Percentiles rank a stretch among this genome's conserved stretches.
phyloP scores from a whole-genome alignment of 495 filamentous ascomycete genomes.

The Penicillium bialowiezense region DNA sequence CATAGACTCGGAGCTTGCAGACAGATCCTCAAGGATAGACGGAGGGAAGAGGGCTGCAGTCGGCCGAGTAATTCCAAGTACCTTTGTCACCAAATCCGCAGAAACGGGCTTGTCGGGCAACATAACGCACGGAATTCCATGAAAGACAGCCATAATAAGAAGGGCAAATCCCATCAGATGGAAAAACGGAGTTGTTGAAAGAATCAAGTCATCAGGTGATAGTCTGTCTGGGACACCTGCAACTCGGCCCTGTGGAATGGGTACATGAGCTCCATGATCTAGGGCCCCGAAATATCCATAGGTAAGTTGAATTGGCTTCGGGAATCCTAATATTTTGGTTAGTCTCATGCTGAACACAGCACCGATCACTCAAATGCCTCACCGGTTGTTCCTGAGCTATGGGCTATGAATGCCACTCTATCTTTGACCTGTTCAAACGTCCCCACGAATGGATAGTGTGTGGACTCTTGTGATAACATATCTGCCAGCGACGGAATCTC shows the following conservation, averaged over 20 bases:
- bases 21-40: constrained; percentile 19
- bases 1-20: no score
- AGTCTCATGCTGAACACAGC: no score
- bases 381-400: constrained; percentile 57
- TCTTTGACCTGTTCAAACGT: constrained; percentile 22
- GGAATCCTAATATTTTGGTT: background rate
- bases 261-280: no score
- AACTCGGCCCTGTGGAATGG: background rate
- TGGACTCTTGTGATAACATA: no score
- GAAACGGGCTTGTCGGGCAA: no score
- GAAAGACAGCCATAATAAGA: constrained; percentile 10
- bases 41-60: constrained; percentile 7
- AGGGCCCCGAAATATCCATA: background rate
- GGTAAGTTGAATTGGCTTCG: constrained; percentile 6
- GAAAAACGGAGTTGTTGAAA: constrained; percentile 17
- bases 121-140: constrained; percentile 14
- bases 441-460: constrained; percentile 23
- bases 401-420: constrained; percentile 42
- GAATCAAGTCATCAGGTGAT: background rate
- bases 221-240: background rate
- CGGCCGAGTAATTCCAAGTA: no score
- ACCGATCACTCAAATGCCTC: no score
- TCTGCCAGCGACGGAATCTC: no score
- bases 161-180: constrained; percentile 16
- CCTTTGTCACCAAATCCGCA: no score